phyloP scores from a whole-genome alignment of 495 filamentous ascomycete species.

The Xylaria bambusicola region DNA sequence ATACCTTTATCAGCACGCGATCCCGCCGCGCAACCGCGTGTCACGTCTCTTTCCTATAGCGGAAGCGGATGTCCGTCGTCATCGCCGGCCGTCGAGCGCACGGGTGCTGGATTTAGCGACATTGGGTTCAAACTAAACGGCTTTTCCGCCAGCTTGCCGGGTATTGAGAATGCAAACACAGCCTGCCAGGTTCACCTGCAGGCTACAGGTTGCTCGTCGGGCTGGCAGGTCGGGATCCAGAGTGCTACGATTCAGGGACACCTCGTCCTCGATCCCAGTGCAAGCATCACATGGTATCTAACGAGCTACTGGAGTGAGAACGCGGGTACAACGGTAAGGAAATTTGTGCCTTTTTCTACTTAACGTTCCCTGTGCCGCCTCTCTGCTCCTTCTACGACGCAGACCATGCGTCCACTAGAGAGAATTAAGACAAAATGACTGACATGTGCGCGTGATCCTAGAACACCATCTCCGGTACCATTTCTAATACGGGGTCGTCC shows the following conservation, averaged over 20 bases:
- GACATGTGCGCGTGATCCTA: slow-evolving; percentile 2
- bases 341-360: not conserved
- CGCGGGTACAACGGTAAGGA: slow-evolving; percentile 39
- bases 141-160: slow-evolving; percentile 36
- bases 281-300: slow-evolving; percentile 38
- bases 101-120: slow-evolving; percentile 37
- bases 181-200: slow-evolving; percentile 47
- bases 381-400: too few species aligned
- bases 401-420: too few species aligned
- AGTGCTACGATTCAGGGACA: slow-evolving; percentile 39
- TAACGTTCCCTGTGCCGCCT: not conserved
- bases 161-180: slow-evolving; percentile 29
- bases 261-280: slow-evolving; percentile 36
- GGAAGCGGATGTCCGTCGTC: slow-evolving; percentile 41
- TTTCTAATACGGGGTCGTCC: slow-evolving; percentile 27
- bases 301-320: slow-evolving; percentile 44
- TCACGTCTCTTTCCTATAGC: slow-evolving; percentile 40
- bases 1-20: slow-evolving; percentile 20
- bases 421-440: not conserved
- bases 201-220: slow-evolving; percentile 33
- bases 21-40: slow-evolving; percentile 28
- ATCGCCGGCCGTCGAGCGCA: slow-evolving; percentile 32
- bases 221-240: slow-evolving; percentile 47
- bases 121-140: slow-evolving; percentile 35
- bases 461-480: slow-evolving; percentile 28